Evolutionary conservation across 2,329 filamentous ascomycete species (phyloP), one percentile per base, ranked within the genome.

Genomic region (Coniochaeta sp.): DNA sequence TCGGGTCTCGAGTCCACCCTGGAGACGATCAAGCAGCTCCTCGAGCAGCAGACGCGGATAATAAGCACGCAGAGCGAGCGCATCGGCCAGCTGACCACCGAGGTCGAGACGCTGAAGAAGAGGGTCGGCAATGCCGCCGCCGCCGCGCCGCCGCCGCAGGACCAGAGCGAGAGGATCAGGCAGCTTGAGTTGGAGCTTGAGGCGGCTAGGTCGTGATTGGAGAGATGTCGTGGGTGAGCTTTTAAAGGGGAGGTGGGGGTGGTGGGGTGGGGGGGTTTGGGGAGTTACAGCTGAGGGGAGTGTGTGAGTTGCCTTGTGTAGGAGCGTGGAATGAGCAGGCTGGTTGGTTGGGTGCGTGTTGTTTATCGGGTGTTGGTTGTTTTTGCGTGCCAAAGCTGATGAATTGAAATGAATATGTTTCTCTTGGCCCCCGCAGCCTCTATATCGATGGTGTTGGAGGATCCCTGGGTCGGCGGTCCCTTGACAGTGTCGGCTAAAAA

Each of bases 41-140:
- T 97, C 36, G 85, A 90, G 72, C 82, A 84, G 64, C 92, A 96
- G 76, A 90, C 84, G 60, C 85, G 84, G 77, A 85, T 91, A 65
- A 90, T 96, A 70, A 85, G 80, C 63, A 80, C 84, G n/a, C 89
- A 96, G 74, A 86, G 81, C 24, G 81, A 87, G 65, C 84, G 88
- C 65, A 87, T 92, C 67, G 82, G 79, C 59, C 79, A 81, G 31
- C 76, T 96, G 56, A 84, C 89, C 2, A 74, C 78, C 33, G 90
- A 96, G 73, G 87, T 96, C 16, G 91, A 95, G 70, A 82, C 83
- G 17, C 80, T 97, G 67, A 96, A 96, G 83, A 85, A 85, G 74
- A 89, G 86, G 73, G 81, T 93, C 62, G 84, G 83, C n/a, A 68
- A 72, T n/a, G 74, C 72, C 31, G 77, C 79, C 16, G 54, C 54